A percentile compares a stretch with the other conserved stretches of the same genome.
phyloP scores from a whole-genome alignment of 345 rosid species.

The Turritis glabra region DNA sequence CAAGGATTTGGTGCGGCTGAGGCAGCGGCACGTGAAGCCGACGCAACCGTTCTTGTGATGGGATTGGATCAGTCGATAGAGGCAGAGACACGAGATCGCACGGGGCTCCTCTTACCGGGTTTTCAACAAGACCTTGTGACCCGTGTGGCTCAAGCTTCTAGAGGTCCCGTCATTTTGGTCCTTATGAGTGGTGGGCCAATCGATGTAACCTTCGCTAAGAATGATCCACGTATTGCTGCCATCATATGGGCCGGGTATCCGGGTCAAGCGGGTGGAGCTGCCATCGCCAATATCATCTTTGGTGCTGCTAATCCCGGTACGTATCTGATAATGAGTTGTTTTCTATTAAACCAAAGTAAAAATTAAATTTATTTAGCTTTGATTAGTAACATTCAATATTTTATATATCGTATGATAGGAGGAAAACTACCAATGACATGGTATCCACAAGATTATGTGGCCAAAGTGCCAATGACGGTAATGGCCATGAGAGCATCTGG shows the following conservation, averaged over 20 bases:
- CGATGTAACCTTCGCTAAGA: slow-evolving; percentile 81
- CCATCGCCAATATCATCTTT: slow-evolving; percentile 75
- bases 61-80: slow-evolving; percentile 92
- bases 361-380: not conserved
- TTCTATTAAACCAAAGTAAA: not conserved
- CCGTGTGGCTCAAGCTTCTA: slow-evolving; percentile 67
- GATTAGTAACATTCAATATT: not conserved
- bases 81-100: slow-evolving; percentile 71
- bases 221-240: slow-evolving; percentile 69
- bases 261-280: slow-evolving; percentile 92
- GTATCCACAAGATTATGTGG: slow-evolving; percentile 78
- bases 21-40: slow-evolving; percentile 61
- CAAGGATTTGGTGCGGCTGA: slow-evolving; percentile 54
- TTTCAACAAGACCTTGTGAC: slow-evolving; percentile 76
- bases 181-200: slow-evolving; percentile 86
- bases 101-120: slow-evolving; percentile 69
- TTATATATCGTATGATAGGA: slow-evolving; percentile 43
- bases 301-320: slow-evolving; percentile 83
- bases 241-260: slow-evolving; percentile 99
- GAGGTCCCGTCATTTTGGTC: slow-evolving; percentile 69
- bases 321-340: not conserved
- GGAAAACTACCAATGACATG: slow-evolving; percentile 95
- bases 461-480: slow-evolving; percentile 81
- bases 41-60: slow-evolving; percentile 80
- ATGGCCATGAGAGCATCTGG: slow-evolving; percentile 73